Evolutionary conservation across 2,329 filamentous ascomycete genomes (phyloP), one percentile per base, ranked within the genome.

Genomic region (Aspergillus pseudonomiae): DNA sequence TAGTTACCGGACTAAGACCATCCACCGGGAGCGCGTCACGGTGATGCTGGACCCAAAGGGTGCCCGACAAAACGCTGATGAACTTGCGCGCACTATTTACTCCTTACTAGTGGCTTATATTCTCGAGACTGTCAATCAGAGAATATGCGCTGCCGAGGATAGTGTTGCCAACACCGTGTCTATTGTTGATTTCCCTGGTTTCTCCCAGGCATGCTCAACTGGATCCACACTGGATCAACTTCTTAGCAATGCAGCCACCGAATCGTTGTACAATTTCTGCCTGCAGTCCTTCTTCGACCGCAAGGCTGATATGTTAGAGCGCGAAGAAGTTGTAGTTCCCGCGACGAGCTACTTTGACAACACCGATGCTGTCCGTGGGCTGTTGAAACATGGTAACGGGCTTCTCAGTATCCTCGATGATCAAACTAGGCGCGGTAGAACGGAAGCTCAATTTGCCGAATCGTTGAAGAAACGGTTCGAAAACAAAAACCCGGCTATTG

Each of bases 271-370:
- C 82, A 95, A 97, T 75, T 89, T 97, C 71, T 94, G 93, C 39
- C 84, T 98, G 28, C 94, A 97, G 75, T 96, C 91, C 77, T 98
- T 99, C 80, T 99, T 98, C 77, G 94, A 97, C 74, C 89, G 90
- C 69, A 96, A 95, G 78, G 93, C 94, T 0, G 94, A 98, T 66
- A 88, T 96, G 80, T 85, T 99, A 26, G 95, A 99, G 74, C 93
- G 90, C 1, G 95, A 99, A 77, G 95, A 99, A 75, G 92, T 99
- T 41, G 88, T 85, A 36, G 92, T 99, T 3, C 87, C 94, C 2
- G 90, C 94, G 0, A 97, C 94, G 0, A 97, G 93, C 80, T 99
- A 98, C 78, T 99, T 97, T 71, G 95, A 99, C 79, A 99, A 98
- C 78, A 93, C 92, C 0, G 95, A 98, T 76, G 93, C 94, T 11